A percentile compares a stretch with the other conserved stretches of the same genome.
Evolutionary conservation across 2,329 filamentous ascomycete species (phyloP).

Genomic region (Diplodia intermedia): DNA sequence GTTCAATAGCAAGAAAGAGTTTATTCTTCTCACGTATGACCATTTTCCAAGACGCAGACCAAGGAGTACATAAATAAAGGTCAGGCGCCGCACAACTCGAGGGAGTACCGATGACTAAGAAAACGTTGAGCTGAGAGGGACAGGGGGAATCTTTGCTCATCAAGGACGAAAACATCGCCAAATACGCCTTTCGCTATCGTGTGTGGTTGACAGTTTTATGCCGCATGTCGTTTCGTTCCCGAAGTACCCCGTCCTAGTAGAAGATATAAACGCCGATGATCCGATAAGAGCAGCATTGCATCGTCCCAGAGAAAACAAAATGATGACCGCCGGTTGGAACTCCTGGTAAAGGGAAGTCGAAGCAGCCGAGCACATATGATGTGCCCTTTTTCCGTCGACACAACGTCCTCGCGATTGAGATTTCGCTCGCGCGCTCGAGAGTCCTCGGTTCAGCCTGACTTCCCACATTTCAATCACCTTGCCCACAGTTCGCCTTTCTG

Average conservation of each 20-base stretch:
- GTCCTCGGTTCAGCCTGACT: neutral
- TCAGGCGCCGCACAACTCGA: neutral
- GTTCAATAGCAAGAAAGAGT: neutral
- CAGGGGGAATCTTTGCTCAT: slow-evolving; percentile 18
- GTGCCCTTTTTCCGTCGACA: neutral
- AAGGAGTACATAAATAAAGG: neutral
- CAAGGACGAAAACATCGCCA: slow-evolving; percentile 16
- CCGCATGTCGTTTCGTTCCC: slow-evolving; percentile 11
- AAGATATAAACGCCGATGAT: slow-evolving; percentile 11
- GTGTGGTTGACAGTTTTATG: neutral
- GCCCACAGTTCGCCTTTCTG: neutral
- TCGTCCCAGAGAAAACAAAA: slow-evolving; percentile 6
- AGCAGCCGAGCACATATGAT: neutral
- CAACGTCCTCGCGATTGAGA: neutral
- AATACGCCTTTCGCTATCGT: slow-evolving; percentile 27
- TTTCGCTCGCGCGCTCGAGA: neutral
- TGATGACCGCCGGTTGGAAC: slow-evolving; percentile 4
- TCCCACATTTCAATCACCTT: neutral
- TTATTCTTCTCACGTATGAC: neutral
- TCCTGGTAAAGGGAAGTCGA: slow-evolving; percentile 4
- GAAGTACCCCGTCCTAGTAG: neutral
- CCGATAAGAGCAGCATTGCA: neutral
- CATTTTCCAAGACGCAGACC: neutral
- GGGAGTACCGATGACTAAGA: neutral
- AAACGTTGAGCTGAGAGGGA: slow-evolving; percentile 12